Evolutionary conservation across 2,329 filamentous ascomycete species (phyloP).

Genomic region (Kalmusia sp.): DNA sequence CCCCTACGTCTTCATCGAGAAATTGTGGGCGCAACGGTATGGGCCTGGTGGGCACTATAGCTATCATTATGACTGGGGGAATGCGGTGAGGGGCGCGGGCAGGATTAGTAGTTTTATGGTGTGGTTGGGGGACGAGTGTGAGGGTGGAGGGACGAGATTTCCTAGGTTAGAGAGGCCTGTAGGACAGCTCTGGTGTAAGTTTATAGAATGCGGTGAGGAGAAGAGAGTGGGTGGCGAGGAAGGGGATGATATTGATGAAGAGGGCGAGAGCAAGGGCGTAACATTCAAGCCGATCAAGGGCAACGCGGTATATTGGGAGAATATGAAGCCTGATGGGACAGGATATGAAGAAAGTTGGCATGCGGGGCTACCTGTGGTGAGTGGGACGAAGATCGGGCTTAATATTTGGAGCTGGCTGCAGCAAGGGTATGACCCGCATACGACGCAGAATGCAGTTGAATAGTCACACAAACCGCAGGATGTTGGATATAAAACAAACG

Average conservation of each 20-base stretch:
- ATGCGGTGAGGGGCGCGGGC: constrained; percentile 43
- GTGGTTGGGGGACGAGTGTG: constrained; percentile 59
- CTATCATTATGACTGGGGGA: constrained; percentile 63
- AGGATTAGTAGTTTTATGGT: constrained; percentile 68
- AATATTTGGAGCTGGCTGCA: constrained; percentile 72
- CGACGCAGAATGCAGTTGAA: not conserved
- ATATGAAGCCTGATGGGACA: constrained; percentile 61
- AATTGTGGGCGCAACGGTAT: constrained; percentile 67
- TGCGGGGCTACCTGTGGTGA: constrained; percentile 64
- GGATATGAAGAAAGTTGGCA: constrained; percentile 68
- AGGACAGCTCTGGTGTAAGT: constrained; percentile 61
- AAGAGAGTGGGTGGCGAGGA: constrained; percentile 18
- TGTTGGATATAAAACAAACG: not conserved
- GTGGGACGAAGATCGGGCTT: constrained; percentile 65
- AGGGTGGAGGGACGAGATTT: constrained; percentile 68
- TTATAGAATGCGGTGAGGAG: constrained; percentile 58
- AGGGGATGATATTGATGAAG: constrained; percentile 25
- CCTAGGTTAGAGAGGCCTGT: constrained; percentile 57
- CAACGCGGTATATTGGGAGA: constrained; percentile 70
- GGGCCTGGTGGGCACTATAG: constrained; percentile 64
- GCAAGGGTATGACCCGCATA: constrained; percentile 32
- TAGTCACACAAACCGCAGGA: not conserved
- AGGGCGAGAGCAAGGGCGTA: constrained; percentile 51
- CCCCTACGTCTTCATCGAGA: constrained; percentile 64
- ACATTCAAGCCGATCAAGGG: constrained; percentile 65